Evolutionary conservation across 495 filamentous ascomycete species (phyloP), one percentile per base, ranked within the genome.

Genomic region (Aspergillus sparsus): DNA sequence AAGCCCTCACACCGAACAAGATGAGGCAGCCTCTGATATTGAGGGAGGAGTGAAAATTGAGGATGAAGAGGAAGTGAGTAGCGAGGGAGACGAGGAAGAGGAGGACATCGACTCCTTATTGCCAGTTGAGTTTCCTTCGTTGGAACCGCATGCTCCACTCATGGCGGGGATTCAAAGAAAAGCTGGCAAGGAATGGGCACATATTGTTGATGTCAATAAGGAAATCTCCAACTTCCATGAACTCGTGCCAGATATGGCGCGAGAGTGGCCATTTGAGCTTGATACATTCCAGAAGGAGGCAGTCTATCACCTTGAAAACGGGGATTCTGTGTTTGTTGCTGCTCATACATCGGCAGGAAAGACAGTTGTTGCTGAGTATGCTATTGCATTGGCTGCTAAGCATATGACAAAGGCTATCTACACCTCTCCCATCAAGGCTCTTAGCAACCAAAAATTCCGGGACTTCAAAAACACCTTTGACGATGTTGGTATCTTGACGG

Each of bases 381-480:
- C 92, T 31, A 98, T 98, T 74, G 92, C 95, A 4, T 77, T 98
- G 63, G 94, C 94, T 31, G 89, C 89, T 6, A 95, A 92, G 66
- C 94, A 98, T 70, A 98, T 97, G 94, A 98, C 94, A 32, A 98
- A 98, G 62, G 93, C 94, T 33, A 97, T 98, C 63, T 98, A 98
- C 72, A 98, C 94, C 1, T 98, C 94, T 6, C 94, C 94, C 3
- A 98, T 98, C 78, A 98, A 98, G 77, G 94, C 94, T 2, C 80
- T 98, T 57, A 97, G 93, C 73, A 98, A 98, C 69, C 94, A 98
- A 71, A 98, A 98, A 71, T 98, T 97, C 72, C 84, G 94, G 55
- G 94, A 98, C 70, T 98, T 98, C 71, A 82, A 92, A 35, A 82
- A 87, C 41, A 83, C 80, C 0, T 98, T 98, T 63, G 90, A 94